Percentiles rank a stretch among this genome's conserved stretches.
phyloP scores from a whole-genome alignment of 768 basidiomycete genomes.

The Mycena albidolilacea region DNA sequence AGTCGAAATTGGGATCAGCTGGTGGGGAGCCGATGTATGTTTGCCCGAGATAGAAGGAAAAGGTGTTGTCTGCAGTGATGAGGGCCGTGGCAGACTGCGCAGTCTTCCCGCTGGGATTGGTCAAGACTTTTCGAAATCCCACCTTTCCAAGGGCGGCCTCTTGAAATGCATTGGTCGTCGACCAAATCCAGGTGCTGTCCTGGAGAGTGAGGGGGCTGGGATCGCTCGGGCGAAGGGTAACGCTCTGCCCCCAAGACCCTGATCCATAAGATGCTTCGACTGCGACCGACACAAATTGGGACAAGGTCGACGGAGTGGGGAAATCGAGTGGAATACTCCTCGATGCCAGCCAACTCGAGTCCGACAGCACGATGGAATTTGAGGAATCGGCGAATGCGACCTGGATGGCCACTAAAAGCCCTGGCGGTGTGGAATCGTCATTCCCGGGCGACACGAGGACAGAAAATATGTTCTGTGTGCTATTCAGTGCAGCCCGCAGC shows the following conservation, averaged over 20 bases:
- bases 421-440: conserved; percentile 4
- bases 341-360: conserved; percentile 29
- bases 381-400: conserved; percentile 17
- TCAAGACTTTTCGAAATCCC: conserved; percentile 25
- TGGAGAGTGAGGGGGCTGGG: conserved; percentile 1
- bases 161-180: not conserved
- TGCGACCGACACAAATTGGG: not conserved
- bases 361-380: conserved; percentile 16
- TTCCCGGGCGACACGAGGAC: conserved; percentile 12
- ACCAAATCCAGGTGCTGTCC: conserved; percentile 32
- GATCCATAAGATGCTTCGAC: conserved; percentile 12
- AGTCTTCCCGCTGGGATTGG: conserved; percentile 15
- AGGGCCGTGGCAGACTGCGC: conserved; percentile 24
- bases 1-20: not conserved
- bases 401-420: conserved; percentile 29
- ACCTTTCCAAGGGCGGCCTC: conserved; percentile 10
- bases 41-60: conserved; percentile 7
- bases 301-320: conserved; percentile 16
- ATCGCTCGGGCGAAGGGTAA: conserved; percentile 1
- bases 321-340: conserved; percentile 23
- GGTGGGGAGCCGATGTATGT: conserved; percentile 20
- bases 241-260: conserved; percentile 21
- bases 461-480: conserved; percentile 23
- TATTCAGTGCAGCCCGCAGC: conserved; percentile 27
- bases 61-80: conserved; percentile 18